Base-by-base conservation (phyloP, 129 eudicot species). In the Chrysanthemum seticuspe region DNA sequence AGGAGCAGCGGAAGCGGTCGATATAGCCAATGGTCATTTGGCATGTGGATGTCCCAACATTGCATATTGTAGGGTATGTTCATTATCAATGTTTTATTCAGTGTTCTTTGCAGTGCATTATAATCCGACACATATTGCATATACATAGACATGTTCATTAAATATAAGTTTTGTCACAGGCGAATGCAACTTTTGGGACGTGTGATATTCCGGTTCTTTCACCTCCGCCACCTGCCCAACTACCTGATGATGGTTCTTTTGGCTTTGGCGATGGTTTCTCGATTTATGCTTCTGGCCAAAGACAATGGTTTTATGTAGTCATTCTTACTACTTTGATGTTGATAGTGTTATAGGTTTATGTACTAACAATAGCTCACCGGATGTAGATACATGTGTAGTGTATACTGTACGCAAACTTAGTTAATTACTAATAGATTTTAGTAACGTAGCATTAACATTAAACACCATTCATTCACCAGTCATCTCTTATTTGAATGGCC, bases 1-100 rank as follows among this genome's bases (percentile, higher is more conserved):
- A 48, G 99, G 99, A 67, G 96, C 96, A 40, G 47, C 96, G 9
- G 88, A 90, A 85, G 97, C 99, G 0, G 91, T 94, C 1, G 96
- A 94, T 74, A 80, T 76, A 80, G 99, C 97, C 18, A 94, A 90
- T 67, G 97, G 99, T 53, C 82, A 85, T 29, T 75, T 88, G 47
- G 78, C 97, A 7, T 94, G 99, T 80, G 94, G 96, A 71, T 94
- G 99, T 48, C 74, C 76, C 61, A 90, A 72, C 82, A 88, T 94
- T 57, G 89, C 97, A 21, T 90, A 86, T 83, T 94, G 99, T 93
- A 87, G 82, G 93, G 97, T 90, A 36, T 67, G 72, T 6, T 57
- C 4, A 44, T 55, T 53, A 4, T 51, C 13, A 60, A 16, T 14
- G 16, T 56, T 6, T 10, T 13, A 0, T 58, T 58, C 62, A 58